Base-by-base conservation (phyloP, 805 yeast species). In the Kodamaea sagamina region DNA sequence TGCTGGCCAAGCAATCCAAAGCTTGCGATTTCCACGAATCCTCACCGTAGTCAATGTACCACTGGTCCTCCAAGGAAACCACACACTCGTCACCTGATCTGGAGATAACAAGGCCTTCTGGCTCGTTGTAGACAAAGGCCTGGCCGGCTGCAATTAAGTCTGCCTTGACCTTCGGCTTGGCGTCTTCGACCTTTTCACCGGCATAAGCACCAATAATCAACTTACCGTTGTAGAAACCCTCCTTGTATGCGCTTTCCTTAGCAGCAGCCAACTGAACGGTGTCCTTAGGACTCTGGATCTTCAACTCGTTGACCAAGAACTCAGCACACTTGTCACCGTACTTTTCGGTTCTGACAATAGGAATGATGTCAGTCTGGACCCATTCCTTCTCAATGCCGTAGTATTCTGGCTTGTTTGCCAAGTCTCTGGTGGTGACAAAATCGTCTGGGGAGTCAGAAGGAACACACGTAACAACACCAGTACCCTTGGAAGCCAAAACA, bases 371-470 rank as follows among this genome's bases (percentile, higher is more conserved):
- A 44, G 77, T 73, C 37, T 77, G 68, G 32, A 87, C 93, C 99
- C 98, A 93, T 48, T 83, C 89, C 55, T 81, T 76, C 48, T 90
- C 76, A 59, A 92, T 86, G 42, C 82, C 79, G 65, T 92, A 90
- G 66, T 82, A 92, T 58, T 89, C 97, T 24, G 97, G 86, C 72
- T 92, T 92, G 74, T 88, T 82, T 55, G 77, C 77, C 56, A 93
- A 78, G 54, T 93, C 99, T 57, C 74, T 75, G 38, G 85, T 78
- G 47, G 97, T 93, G 67, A 92, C 82, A 62, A 59, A 93, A 73
- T 93, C 99, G 72, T 93, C 99, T 48, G 99, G 98, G 45, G 98
- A 90, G 67, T 90, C 97, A n/a, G 96, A 84, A 49, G 98, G 99
- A 50, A 90, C 98, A 74, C 97, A 93, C 4, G 98, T 92, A 46